Evolutionary conservation across 805 yeast genomes (phyloP).

Genomic region (Starmerella bacillaris): DNA sequence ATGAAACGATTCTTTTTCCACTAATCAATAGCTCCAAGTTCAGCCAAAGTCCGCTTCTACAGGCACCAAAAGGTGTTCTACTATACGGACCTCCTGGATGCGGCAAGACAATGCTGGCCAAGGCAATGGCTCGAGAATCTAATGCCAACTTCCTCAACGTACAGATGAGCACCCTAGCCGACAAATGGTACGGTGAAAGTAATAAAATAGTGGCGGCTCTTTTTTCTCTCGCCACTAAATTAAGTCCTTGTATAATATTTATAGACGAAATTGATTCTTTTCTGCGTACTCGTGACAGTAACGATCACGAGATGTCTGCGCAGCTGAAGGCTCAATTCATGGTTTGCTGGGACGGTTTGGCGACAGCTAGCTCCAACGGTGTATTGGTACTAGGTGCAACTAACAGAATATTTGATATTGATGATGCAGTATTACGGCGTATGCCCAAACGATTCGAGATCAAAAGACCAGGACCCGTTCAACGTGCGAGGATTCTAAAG

Average conservation of each 20-base stretch:
- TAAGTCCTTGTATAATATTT: slow-evolving; percentile 87
- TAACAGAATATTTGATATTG: slow-evolving; percentile 80
- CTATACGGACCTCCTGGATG: slow-evolving; percentile 95
- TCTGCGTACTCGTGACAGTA: slow-evolving; percentile 61
- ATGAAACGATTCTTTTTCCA: slow-evolving; percentile 80
- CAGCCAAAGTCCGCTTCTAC: slow-evolving; percentile 44
- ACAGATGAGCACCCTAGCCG: slow-evolving; percentile 85
- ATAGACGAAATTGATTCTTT: slow-evolving; percentile 95
- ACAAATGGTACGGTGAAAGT: slow-evolving; percentile 94
- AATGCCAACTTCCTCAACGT: slow-evolving; percentile 82
- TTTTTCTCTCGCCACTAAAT: slow-evolving; percentile 70
- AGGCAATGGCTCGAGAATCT: slow-evolving; percentile 81
- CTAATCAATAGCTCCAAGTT: slow-evolving; percentile 35
- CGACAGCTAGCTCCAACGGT: slow-evolving; percentile 42
- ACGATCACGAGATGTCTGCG: slow-evolving; percentile 90
- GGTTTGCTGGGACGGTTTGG: slow-evolving; percentile 93
- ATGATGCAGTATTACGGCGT: slow-evolving; percentile 77
- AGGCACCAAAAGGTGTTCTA: slow-evolving; percentile 87
- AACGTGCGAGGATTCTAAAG: slow-evolving; percentile 52
- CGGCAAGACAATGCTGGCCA: slow-evolving; percentile 94
- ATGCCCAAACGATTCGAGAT: slow-evolving; percentile 81
- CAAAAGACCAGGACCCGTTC: slow-evolving; percentile 46
- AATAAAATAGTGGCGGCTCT: slow-evolving; percentile 87
- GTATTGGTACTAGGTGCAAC: slow-evolving; percentile 88
- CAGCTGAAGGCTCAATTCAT: slow-evolving; percentile 89